These are phyloP conservation scores for Eucalyptus tenuipes DNA, from an alignment of 345 rosid genomes.

Conservation along the genomic window DNA sequence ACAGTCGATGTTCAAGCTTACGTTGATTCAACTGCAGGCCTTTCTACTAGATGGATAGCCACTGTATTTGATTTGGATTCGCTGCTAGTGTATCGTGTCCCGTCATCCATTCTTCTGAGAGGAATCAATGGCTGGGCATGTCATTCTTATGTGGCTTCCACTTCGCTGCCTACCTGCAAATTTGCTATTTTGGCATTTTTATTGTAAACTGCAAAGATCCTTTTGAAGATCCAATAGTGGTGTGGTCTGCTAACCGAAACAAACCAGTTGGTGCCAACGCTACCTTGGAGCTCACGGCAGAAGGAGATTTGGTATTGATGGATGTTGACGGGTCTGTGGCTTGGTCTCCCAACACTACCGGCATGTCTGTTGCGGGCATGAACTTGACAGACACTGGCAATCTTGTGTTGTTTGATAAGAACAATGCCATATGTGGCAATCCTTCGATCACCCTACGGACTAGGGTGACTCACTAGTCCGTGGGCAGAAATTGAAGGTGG, in stretches of 20 bases:
- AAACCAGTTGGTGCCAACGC: background rate
- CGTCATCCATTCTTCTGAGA: background rate
- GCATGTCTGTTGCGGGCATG: background rate
- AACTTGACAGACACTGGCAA: background rate
- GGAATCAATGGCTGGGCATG: background rate
- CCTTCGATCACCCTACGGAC: constrained; percentile 7
- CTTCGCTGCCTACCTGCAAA: background rate
- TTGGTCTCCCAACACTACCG: background rate
- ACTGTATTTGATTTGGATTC: background rate
- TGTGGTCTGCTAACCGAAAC: constrained; percentile 13
- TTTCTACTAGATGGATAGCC: constrained; percentile 10
- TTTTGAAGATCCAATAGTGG: background rate
- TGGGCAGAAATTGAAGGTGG: background rate
- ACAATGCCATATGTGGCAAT: constrained; percentile 1
- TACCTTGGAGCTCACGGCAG: background rate
- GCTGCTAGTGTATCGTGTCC: background rate
- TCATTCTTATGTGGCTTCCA: constrained; percentile 8
- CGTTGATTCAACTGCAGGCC: constrained; percentile 1
- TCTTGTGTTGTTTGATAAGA: background rate
- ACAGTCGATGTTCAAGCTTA: background rate
- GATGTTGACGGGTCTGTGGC: background rate
- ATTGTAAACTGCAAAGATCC: background rate
- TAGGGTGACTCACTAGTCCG: background rate
- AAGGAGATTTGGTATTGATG: background rate
- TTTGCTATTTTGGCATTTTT: constrained; percentile 4